Conservation (phyloP, 805 yeast species). For the Teunomyces barrocoloradensis region DNA sequence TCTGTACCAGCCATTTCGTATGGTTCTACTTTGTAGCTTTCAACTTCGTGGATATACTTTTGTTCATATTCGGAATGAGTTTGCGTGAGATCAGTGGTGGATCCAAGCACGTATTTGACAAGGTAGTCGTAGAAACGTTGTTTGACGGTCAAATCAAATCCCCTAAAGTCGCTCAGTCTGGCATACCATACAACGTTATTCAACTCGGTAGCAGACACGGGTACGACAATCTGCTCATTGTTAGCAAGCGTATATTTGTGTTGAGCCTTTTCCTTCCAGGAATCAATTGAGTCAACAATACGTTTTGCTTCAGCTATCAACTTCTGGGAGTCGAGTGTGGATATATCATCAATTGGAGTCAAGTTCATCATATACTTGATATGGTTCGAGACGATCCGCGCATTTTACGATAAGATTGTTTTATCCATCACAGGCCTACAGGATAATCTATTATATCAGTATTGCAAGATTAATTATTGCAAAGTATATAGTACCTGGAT, state of each 20-base stretch:
- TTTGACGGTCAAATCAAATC: constrained; percentile 11
- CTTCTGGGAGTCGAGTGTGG: constrained; percentile 9
- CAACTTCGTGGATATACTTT: constrained; percentile 34
- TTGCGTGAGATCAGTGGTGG: constrained; percentile 11
- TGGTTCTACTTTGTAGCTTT: constrained; percentile 21
- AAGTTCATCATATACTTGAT: not conserved
- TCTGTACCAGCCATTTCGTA: constrained; percentile 12
- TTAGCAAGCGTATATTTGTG: constrained; percentile 9
- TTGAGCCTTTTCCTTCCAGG: constrained; percentile 11
- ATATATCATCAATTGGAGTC: constrained; percentile 10
- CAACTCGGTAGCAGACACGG: constrained; percentile 9
- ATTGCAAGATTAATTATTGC: too few relatives aligned
- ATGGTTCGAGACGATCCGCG: too few relatives aligned
- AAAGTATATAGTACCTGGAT: too few relatives aligned
- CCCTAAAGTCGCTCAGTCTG: constrained; percentile 12
- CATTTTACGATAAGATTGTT: too few relatives aligned
- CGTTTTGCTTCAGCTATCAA: constrained; percentile 12
- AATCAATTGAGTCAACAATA: constrained; percentile 10
- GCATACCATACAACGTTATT: constrained; percentile 14
- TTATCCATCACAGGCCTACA: too few relatives aligned
- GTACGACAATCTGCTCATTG: constrained; percentile 10
- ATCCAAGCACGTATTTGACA: constrained; percentile 11
- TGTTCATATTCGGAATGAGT: constrained; percentile 38
- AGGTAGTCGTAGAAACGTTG: constrained; percentile 10
- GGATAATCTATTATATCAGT: too few relatives aligned